A percentile compares a stretch with the other conserved stretches of the same genome.
Conservation (phyloP, 495 filamentous ascomycete species). For the Daldinia vernicosa region DNA sequence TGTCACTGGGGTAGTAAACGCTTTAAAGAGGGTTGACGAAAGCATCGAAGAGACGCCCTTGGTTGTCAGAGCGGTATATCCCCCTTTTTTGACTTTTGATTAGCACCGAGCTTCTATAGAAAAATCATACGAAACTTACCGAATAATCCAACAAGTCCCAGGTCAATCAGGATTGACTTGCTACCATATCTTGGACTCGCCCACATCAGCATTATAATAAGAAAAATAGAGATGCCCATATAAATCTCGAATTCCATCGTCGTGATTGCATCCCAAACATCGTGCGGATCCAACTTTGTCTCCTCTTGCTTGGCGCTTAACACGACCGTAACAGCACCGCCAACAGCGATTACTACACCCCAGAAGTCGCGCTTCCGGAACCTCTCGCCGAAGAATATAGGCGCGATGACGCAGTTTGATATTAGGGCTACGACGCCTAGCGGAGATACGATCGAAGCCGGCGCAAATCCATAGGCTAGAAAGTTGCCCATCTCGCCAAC, state of each 20-base stretch:
- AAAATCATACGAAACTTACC: constrained; percentile 62
- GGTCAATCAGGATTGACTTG: constrained; percentile 87
- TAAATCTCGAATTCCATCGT: constrained; percentile 92
- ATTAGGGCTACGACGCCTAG: constrained; percentile 93
- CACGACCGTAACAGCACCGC: constrained; percentile 91
- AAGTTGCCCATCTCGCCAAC: constrained; percentile 97
- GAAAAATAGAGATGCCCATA: constrained; percentile 72
- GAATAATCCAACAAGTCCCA: constrained; percentile 91
- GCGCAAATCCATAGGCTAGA: constrained; percentile 97
- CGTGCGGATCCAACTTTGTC: constrained; percentile 87
- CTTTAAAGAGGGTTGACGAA: constrained; percentile 84
- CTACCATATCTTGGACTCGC: constrained; percentile 83
- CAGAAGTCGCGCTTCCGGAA: constrained; percentile 87
- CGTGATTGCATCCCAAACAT: constrained; percentile 89
- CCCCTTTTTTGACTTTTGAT: constrained; percentile 65
- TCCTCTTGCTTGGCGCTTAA: constrained; percentile 90
- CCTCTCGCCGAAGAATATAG: constrained; percentile 86
- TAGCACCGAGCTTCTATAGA: constrained; percentile 22
- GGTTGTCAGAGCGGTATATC: constrained; percentile 93
- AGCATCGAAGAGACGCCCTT: constrained; percentile 96
- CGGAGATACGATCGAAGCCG: constrained; percentile 96
- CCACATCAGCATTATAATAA: constrained; percentile 81
- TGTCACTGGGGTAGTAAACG: constrained; percentile 88
- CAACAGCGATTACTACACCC: constrained; percentile 85
- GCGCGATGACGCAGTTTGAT: constrained; percentile 96